Conservation (phyloP, 495 filamentous ascomycete genomes). For the Neurospora sp. region DNA sequence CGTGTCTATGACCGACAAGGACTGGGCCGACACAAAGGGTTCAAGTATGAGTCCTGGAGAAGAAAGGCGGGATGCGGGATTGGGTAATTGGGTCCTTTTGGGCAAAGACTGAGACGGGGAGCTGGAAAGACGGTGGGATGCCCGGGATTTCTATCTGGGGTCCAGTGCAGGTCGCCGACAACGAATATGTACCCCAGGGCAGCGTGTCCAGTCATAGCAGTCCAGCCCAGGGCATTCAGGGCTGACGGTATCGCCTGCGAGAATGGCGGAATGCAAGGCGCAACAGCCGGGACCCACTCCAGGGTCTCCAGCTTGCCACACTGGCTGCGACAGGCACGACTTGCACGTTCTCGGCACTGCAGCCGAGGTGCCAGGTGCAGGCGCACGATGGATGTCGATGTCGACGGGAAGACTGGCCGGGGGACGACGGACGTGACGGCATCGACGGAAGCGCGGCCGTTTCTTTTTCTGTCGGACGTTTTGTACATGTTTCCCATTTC, state of each 20-base stretch:
- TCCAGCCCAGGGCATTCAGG: conserved; percentile 10
- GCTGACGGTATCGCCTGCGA: conserved; percentile 21
- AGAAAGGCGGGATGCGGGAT: neutral
- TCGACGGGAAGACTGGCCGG: neutral
- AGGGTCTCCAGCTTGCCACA: neutral
- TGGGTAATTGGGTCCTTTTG: neutral
- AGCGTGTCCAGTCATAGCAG: conserved; percentile 5
- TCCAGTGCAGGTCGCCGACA: neutral
- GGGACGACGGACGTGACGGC: neutral
- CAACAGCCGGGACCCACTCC: neutral
- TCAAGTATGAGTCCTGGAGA: neutral
- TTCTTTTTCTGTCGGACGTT: neutral
- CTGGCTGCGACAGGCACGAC: neutral
- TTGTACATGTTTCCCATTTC: neutral
- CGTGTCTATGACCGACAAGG: neutral
- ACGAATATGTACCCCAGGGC: neutral
- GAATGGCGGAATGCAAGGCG: conserved; percentile 18
- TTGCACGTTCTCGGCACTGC: neutral
- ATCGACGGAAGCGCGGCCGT: neutral
- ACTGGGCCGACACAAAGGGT: neutral
- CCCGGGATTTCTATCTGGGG: neutral
- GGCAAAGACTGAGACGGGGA: neutral
- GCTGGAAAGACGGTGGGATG: conserved; percentile 4
- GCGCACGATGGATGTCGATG: neutral
- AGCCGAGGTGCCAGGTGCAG: neutral